Conservation (phyloP, 495 filamentous ascomycete genomes). For the Saxispiralis lemnorum region DNA sequence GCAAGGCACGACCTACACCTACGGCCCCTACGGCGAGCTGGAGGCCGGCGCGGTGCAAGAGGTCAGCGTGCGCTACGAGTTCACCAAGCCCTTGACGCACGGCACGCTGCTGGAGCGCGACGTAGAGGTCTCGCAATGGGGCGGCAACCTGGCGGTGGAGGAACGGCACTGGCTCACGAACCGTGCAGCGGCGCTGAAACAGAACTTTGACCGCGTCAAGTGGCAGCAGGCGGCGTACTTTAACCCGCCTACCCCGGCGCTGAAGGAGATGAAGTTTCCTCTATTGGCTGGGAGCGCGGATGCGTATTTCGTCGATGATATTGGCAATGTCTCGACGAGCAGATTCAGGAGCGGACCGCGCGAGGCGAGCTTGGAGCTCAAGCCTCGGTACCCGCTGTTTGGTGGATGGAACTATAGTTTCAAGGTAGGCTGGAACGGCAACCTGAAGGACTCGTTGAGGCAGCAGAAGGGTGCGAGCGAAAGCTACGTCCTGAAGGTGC, state of each 20-base stretch:
- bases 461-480: slow-evolving; percentile 37
- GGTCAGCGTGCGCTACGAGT: slow-evolving; percentile 75
- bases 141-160: slow-evolving; percentile 84
- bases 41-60: slow-evolving; percentile 55
- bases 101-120: slow-evolving; percentile 64
- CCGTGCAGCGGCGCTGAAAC: slow-evolving; percentile 62
- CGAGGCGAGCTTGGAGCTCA: slow-evolving; percentile 72
- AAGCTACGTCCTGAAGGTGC: slow-evolving; percentile 73
- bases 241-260: slow-evolving; percentile 52
- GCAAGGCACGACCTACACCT: slow-evolving; percentile 71
- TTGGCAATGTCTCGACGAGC: slow-evolving; percentile 91
- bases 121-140: slow-evolving; percentile 92
- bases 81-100: slow-evolving; percentile 77
- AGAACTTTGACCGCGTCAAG: slow-evolving; percentile 71
- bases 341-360: slow-evolving; percentile 62
- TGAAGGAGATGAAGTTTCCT: slow-evolving; percentile 67
- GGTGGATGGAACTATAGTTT: slow-evolving; percentile 97
- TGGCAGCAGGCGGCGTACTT: slow-evolving; percentile 65
- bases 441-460: slow-evolving; percentile 57
- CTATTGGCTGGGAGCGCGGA: slow-evolving; percentile 60
- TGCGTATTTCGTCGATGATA: slow-evolving; percentile 89
- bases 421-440: slow-evolving; percentile 82
- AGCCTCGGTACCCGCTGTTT: slow-evolving; percentile 82
- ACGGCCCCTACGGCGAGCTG: slow-evolving; percentile 72
- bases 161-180: slow-evolving; percentile 84